Base-by-base conservation (phyloP, 2,329 filamentous ascomycete genomes). In the Cordyceps farinosa region DNA sequence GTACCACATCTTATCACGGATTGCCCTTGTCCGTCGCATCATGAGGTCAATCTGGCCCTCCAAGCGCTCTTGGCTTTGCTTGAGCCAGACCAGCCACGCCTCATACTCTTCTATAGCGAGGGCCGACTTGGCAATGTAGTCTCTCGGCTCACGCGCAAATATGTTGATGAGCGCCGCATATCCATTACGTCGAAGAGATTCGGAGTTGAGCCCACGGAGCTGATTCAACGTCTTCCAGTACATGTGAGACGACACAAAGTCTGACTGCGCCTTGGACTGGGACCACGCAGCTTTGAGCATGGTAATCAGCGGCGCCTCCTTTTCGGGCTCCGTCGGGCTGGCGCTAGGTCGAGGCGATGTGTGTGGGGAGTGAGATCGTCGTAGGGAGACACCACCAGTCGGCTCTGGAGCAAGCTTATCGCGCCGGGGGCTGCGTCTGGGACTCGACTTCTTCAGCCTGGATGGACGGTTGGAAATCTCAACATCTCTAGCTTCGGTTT, bases 1-100 rank as follows among this genome's bases (percentile, higher is more conserved):
- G 73, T 96, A 99, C 95, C 95, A 99, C 91, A 98, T 97, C 80
- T 98, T 98, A 74, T 97, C 91, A 48, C 95, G 87, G 45, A 97
- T 82, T 29, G 89, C 87, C 63, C 88, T 86, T 44, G 95, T 82
- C 5, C 86, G 86, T 64, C 82, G 82, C 82, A 91, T 90, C 85
- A 92, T 90, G 5, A 86, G 82, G 47, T 92, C 89, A 42, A 93
- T 88, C 13, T 87, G 83, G 3, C 82, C 84, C 69, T 94, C 91
- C 54, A 92, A 87, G 3, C 90, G 85, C 70, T 92, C 90, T 70
- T 94, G 88, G 30, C 89, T 91, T 68, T 92, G 90, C 71, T 92
- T 92, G 27, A 96, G 82, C 85, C 90, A 92, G 13, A 93, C 86
- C 38, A 94, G 85, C 90, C 90, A 92, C 3, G 89, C 89, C 67